These are phyloP conservation scores for Somion occarium DNA, from an alignment of 1,284 basidiomycete species.

Conservation along the genomic window DNA sequence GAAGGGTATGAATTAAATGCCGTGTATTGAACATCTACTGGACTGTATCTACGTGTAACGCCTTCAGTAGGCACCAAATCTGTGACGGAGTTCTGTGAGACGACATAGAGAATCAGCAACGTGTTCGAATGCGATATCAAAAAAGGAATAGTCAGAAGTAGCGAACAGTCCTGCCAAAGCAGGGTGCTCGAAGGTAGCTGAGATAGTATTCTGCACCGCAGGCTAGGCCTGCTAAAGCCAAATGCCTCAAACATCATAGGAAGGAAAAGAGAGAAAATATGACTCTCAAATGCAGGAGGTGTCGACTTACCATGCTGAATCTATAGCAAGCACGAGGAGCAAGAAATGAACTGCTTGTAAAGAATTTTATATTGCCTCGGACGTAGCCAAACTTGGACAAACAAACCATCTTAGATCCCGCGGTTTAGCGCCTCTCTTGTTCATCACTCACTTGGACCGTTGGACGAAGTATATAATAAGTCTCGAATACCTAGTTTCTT, in stretches of 20 bases:
- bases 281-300: no score
- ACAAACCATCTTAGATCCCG: not conserved
- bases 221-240: constrained; percentile 71
- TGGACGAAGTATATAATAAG: not conserved
- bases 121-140: not conserved
- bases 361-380: not conserved
- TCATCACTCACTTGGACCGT: not conserved
- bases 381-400: not conserved
- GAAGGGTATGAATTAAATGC: not conserved
- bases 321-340: no score
- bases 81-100: not conserved
- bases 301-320: no score
- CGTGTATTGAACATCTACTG: constrained; percentile 1
- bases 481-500: not conserved
- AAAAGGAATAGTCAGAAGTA: constrained; percentile 28
- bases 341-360: not conserved
- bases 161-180: constrained; percentile 35
- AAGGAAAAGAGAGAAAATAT: constrained; percentile 7
- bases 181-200: constrained; percentile 55
- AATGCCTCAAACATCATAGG: constrained; percentile 87
- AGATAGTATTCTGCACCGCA: constrained; percentile 53
- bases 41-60: not conserved
- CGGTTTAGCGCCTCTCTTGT: not conserved
- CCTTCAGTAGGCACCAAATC: not conserved
- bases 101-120: not conserved